phyloP scores from a whole-genome alignment of 139 green algal genomes.

The Chlorella sp. region DNA sequence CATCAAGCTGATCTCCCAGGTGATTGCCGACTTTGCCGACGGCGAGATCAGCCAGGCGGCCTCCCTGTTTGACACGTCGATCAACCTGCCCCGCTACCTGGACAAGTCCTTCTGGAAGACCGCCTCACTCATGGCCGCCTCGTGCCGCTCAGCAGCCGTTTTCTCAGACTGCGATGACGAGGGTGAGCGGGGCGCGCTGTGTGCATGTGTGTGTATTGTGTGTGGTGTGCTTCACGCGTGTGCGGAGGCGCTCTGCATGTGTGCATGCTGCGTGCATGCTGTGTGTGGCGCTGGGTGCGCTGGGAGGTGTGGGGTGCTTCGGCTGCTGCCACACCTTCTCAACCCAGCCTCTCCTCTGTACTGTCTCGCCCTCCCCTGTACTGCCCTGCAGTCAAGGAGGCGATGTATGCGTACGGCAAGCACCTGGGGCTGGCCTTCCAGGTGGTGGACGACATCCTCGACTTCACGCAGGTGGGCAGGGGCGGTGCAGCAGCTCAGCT shows the following conservation, averaged over 20 bases:
- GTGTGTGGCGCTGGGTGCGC: background rate
- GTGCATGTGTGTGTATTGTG: background rate
- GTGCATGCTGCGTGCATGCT: background rate
- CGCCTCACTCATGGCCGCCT: slow-evolving; percentile 96
- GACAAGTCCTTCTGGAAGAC: slow-evolving; percentile 99
- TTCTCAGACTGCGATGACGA: slow-evolving; percentile 82
- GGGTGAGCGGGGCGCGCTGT: background rate
- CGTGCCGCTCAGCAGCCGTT: slow-evolving; percentile 86
- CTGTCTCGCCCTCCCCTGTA: background rate
- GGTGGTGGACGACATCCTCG: slow-evolving; percentile 98
- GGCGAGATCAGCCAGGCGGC: slow-evolving; percentile 95
- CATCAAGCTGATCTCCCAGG: slow-evolving; percentile 92
- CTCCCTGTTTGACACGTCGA: slow-evolving; percentile 87
- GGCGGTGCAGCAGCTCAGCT: no score
- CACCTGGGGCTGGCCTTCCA: slow-evolving; percentile 98
- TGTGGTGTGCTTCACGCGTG: background rate
- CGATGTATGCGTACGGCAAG: slow-evolving; percentile 97
- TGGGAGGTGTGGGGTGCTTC: no score
- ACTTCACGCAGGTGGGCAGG: slow-evolving; percentile 90
- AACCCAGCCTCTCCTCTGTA: background rate
- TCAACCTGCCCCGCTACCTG: slow-evolving; percentile 91
- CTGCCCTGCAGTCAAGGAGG: slow-evolving; percentile 70
- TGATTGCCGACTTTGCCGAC: slow-evolving; percentile 99
- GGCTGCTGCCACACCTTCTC: background rate
- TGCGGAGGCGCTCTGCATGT: background rate